Evolutionary conservation across 345 rosid species (phyloP).

Genomic region (Crucihimalaya himalaica): DNA sequence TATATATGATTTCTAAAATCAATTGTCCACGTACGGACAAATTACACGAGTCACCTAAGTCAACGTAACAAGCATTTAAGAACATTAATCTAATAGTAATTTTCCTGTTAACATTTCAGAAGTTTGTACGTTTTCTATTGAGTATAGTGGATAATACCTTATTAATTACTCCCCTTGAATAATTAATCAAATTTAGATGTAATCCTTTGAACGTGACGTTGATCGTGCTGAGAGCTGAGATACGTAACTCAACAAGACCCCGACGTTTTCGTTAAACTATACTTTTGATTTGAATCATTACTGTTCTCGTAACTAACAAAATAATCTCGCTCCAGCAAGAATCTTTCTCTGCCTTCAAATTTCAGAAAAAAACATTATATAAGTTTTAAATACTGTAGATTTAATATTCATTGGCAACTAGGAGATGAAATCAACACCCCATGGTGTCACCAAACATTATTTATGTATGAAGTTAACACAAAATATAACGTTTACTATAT

Average conservation of each 20-base stretch:
- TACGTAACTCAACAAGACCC: slow-evolving; percentile 18
- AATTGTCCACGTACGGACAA: slow-evolving; percentile 16
- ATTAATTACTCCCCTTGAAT: slow-evolving; percentile 6
- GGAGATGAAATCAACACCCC: neutral
- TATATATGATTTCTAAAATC: neutral
- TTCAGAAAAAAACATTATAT: neutral
- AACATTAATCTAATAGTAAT: neutral
- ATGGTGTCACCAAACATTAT: neutral
- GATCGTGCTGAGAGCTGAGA: slow-evolving; percentile 15
- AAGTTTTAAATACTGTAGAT: neutral
- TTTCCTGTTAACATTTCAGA: slow-evolving; percentile 10
- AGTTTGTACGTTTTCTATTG: slow-evolving; percentile 38
- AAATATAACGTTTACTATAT: neutral
- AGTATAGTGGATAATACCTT: slow-evolving; percentile 24
- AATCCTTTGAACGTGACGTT: slow-evolving; percentile 17
- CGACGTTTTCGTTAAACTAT: slow-evolving; percentile 9
- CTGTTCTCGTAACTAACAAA: slow-evolving; percentile 12
- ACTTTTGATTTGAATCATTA: slow-evolving; percentile 14
- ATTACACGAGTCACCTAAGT: slow-evolving; percentile 16
- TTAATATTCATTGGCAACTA: neutral
- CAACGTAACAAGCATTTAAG: slow-evolving; percentile 18
- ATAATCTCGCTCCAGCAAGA: neutral
- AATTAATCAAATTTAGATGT: slow-evolving; percentile 14
- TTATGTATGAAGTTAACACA: neutral
- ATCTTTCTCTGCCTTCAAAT: neutral